Percentiles rank a stretch among this genome's conserved stretches.
Evolutionary conservation across 73 alveolate species (phyloP).

Genomic region (Paramecium caudatum): DNA sequence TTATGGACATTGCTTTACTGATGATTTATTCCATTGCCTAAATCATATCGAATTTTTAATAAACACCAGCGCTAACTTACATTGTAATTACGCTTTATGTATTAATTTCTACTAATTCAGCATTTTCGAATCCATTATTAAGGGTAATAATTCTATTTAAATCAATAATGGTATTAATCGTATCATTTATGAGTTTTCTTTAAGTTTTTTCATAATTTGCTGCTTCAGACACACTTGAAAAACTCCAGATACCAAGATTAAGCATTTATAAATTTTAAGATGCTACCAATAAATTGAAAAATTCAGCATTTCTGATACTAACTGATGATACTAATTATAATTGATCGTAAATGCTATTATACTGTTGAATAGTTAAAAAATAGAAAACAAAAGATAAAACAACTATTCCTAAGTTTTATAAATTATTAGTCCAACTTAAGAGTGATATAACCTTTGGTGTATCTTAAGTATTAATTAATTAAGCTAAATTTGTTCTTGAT

Average conservation of each 20-base stretch:
- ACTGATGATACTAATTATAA: neutral
- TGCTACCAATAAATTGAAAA: neutral
- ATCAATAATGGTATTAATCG: neutral
- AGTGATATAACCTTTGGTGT: constrained; percentile 13
- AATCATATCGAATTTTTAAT: constrained; percentile 12
- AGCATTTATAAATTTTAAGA: neutral
- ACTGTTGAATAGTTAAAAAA: constrained; percentile 51
- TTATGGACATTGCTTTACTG: neutral
- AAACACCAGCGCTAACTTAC: neutral
- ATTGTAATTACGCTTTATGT: constrained; percentile 16
- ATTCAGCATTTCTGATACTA: neutral
- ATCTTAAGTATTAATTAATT: constrained; percentile 29
- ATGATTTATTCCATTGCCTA: constrained; percentile 2
- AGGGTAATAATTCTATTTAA: neutral
- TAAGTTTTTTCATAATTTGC: neutral
- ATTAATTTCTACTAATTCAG: neutral
- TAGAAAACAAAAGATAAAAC: constrained; percentile 59
- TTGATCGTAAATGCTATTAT: constrained; percentile 8
- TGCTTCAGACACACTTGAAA: neutral
- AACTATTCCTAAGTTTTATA: constrained; percentile 3
- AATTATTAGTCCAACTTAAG: constrained; percentile 55
- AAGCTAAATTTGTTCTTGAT: constrained; percentile 56
- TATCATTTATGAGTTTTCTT: neutral
- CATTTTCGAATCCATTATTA: neutral
- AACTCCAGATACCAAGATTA: constrained; percentile 8